Percentiles rank a stretch among this genome's conserved stretches.
Evolutionary conservation across 2,329 filamentous ascomycete genomes (phyloP).

Genomic region (Trichothecium roseum): DNA sequence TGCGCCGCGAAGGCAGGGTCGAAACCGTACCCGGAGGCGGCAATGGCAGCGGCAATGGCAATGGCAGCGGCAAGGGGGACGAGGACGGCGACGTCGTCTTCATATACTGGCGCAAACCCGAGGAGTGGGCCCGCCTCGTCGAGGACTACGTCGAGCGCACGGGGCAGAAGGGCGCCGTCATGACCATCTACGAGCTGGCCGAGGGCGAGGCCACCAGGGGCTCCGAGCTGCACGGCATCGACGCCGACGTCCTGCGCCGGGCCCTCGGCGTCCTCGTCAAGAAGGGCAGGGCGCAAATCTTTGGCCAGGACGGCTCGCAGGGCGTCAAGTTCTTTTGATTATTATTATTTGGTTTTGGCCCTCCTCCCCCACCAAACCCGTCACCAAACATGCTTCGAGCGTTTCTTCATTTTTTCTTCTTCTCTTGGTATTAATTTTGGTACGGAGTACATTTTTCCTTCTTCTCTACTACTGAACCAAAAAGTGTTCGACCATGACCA

Average conservation of each 20-base stretch:
- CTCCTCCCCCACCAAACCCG: neutral
- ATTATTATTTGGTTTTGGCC: too few relatives aligned
- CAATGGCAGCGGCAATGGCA: slow-evolving; percentile 15
- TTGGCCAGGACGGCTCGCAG: slow-evolving; percentile 76
- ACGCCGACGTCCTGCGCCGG: slow-evolving; percentile 68
- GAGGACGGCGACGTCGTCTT: slow-evolving; percentile 53
- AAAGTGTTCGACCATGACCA: too few relatives aligned
- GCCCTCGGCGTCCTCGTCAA: slow-evolving; percentile 76
- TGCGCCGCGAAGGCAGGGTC: slow-evolving; percentile 47
- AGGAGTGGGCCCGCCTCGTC: slow-evolving; percentile 79
- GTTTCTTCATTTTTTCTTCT: too few relatives aligned
- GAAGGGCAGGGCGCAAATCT: slow-evolving; percentile 84
- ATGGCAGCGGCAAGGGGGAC: slow-evolving; percentile 24
- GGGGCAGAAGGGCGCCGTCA: slow-evolving; percentile 75
- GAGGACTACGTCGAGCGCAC: slow-evolving; percentile 79
- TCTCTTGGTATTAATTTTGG: too few relatives aligned
- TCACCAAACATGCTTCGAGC: too few relatives aligned
- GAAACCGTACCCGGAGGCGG: slow-evolving; percentile 48
- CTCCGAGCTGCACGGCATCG: slow-evolving; percentile 82
- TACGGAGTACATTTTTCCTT: too few relatives aligned
- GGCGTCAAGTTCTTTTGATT: slow-evolving; percentile 96
- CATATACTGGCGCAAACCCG: slow-evolving; percentile 76
- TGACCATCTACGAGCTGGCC: slow-evolving; percentile 86
- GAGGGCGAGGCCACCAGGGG: slow-evolving; percentile 73
- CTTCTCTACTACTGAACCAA: too few relatives aligned